These are phyloP conservation scores for Rutstroemia sp. DNA, from an alignment of 2,329 filamentous ascomycete genomes.

Conservation along the genomic window DNA sequence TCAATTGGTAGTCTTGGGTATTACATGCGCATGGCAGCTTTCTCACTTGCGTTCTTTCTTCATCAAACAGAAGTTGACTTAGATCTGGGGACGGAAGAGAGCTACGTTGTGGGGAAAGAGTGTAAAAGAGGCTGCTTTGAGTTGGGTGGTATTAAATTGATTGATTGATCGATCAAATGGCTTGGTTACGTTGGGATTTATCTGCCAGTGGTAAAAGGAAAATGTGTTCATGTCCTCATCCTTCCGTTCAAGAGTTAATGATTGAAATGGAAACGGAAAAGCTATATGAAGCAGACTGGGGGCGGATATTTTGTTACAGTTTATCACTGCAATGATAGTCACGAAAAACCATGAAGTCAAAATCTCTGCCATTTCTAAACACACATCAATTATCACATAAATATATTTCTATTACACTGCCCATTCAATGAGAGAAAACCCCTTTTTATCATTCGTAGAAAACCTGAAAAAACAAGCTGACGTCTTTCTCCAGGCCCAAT, in stretches of 20 bases:
- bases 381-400: background rate
- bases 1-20: slow-evolving; percentile 74
- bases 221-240: no score
- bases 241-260: background rate
- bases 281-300: background rate
- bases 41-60: slow-evolving; percentile 95
- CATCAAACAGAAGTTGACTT: slow-evolving; percentile 99
- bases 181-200: background rate
- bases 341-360: background rate
- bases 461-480: background rate
- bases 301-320: background rate
- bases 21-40: slow-evolving; percentile 94
- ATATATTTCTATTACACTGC: background rate
- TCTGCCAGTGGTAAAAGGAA: no score
- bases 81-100: slow-evolving; percentile 21
- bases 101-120: background rate
- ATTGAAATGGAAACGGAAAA: background rate
- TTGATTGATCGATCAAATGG: background rate
- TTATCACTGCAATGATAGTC: background rate
- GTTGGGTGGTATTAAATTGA: slow-evolving; percentile 6
- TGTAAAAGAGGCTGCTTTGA: background rate
- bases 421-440: background rate
- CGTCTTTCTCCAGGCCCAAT: background rate
- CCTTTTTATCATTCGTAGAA: background rate
- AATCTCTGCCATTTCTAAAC: no score